A percentile compares a stretch with the other conserved stretches of the same genome.
phyloP scores from a whole-genome alignment of 129 eudicot genomes.

The Smallanthus sonchifolius region DNA sequence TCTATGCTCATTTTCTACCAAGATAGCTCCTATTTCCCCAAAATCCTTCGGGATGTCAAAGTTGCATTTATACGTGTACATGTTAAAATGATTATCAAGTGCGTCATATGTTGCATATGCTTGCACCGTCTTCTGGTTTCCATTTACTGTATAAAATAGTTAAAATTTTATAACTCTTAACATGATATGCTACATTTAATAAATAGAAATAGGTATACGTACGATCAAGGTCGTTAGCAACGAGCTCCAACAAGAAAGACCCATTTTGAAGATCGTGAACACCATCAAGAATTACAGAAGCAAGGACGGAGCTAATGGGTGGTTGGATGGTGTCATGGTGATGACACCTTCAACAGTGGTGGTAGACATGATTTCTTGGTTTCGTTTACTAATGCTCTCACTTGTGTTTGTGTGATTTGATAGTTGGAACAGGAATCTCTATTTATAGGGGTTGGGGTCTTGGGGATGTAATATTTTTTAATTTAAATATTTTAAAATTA shows the following conservation, averaged over 20 bases:
- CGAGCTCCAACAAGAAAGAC: constrained; percentile 45
- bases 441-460: neutral
- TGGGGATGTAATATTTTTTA: neutral
- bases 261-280: constrained; percentile 35
- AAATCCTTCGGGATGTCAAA: constrained; percentile 43
- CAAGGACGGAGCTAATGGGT: constrained; percentile 24
- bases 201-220: neutral
- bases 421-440: neutral
- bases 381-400: neutral
- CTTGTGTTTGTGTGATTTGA: neutral
- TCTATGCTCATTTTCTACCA: constrained; percentile 52
- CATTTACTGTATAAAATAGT: constrained; percentile 22
- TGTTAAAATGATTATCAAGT: constrained; percentile 4
- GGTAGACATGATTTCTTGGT: constrained; percentile 17
- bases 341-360: constrained; percentile 34
- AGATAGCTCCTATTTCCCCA: constrained; percentile 58
- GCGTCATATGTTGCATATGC: constrained; percentile 23
- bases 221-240: constrained; percentile 56
- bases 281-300: constrained; percentile 25
- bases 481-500: no score
- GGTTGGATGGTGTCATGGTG: constrained; percentile 41
- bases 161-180: neutral
- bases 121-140: constrained; percentile 27
- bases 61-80: constrained; percentile 27
- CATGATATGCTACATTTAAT: neutral